Percentiles rank a stretch among this genome's conserved stretches.
Evolutionary conservation across 208 protist genomes (phyloP).

Genomic region (Trichomonas tenax): DNA sequence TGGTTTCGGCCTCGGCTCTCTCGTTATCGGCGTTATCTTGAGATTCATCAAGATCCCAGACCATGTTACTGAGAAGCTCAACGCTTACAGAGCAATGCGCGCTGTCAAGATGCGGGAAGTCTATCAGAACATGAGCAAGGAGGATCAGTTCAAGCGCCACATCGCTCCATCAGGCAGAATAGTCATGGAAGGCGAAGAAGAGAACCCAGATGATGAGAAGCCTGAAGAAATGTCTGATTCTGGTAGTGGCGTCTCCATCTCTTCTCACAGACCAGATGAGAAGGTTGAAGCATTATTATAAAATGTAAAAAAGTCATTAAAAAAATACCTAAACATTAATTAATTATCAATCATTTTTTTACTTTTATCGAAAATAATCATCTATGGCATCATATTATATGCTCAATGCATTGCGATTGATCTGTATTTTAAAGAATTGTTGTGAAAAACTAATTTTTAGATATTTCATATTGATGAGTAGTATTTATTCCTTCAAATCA

Average conservation of each 20-base stretch:
- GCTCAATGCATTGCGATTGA: too few species aligned
- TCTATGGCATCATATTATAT: too few species aligned
- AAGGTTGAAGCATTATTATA: too few species aligned
- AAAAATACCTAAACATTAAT: too few species aligned
- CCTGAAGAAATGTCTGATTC: background rate
- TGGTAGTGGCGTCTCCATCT: background rate
- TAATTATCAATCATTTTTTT: too few species aligned
- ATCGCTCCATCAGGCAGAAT: background rate
- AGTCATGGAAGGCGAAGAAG: background rate
- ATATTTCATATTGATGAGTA: too few species aligned
- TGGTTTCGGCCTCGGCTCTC: background rate
- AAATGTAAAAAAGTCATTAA: too few species aligned
- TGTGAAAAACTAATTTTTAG: too few species aligned
- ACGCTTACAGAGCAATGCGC: background rate
- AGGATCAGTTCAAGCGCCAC: background rate
- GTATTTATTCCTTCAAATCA: too few species aligned
- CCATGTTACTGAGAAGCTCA: background rate
- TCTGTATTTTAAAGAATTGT: too few species aligned
- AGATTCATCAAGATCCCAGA: background rate
- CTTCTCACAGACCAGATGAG: too few species aligned
- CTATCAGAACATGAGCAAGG: background rate
- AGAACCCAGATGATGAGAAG: background rate
- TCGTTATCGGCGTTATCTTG: background rate
- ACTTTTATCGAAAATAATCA: too few species aligned
- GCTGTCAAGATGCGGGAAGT: background rate